Conservation (phyloP, 139 green algal species). For the Chlamydomonas asymmetrica region DNA sequence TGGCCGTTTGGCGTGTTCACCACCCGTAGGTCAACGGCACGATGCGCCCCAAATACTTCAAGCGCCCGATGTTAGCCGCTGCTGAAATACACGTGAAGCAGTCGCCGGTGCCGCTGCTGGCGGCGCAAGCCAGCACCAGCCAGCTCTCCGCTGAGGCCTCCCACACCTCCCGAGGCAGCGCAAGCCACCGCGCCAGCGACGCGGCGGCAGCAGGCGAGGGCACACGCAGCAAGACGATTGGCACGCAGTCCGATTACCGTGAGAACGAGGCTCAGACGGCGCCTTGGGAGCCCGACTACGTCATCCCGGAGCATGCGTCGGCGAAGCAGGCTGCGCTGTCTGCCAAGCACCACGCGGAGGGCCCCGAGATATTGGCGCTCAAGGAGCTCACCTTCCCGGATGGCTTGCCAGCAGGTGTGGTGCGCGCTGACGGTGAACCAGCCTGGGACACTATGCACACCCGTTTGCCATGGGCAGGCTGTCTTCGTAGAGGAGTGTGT, state of each 20-base stretch:
- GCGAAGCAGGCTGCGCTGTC: constrained; percentile 62
- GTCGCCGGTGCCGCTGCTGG: neutral
- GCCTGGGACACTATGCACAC: too few species aligned
- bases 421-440: too few species aligned
- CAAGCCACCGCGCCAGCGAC: constrained; percentile 2
- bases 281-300: constrained; percentile 65
- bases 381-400: constrained; percentile 64
- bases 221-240: constrained; percentile 44
- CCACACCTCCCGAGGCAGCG: neutral
- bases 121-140: constrained; percentile 7
- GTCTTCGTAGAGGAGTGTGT: too few species aligned
- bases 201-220: neutral
- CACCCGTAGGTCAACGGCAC: constrained; percentile 39
- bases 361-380: constrained; percentile 73
- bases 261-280: constrained; percentile 78
- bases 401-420: constrained; percentile 63
- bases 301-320: constrained; percentile 45
- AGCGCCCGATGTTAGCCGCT: constrained; percentile 38
- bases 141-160: neutral
- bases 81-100: constrained; percentile 39
- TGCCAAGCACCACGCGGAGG: constrained; percentile 46
- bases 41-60: constrained; percentile 59
- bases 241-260: constrained; percentile 79
- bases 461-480: too few species aligned
- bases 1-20: neutral